These are phyloP conservation scores for Byssochlamys sp. DNA, from an alignment of 2,329 filamentous ascomycete species.

Conservation along the genomic window DNA sequence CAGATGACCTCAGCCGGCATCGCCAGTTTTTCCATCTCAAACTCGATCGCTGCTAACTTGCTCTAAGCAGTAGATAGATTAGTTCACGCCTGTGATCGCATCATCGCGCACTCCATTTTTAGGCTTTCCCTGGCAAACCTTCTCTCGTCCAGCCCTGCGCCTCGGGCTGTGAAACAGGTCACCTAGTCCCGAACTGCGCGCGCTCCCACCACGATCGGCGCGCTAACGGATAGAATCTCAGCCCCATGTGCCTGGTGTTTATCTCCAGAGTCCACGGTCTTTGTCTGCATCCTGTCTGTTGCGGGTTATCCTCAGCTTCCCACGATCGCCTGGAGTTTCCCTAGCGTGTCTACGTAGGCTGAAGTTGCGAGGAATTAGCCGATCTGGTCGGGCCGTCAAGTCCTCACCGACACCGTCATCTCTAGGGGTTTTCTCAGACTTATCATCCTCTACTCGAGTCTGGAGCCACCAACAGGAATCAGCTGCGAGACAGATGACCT, in stretches of 20 bases:
- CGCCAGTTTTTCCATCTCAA: background rate
- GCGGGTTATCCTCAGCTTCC: background rate
- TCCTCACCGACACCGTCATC: too few species aligned
- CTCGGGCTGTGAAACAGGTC: background rate
- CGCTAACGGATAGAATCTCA: background rate
- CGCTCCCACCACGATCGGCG: background rate
- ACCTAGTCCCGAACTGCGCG: background rate
- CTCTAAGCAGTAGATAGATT: background rate
- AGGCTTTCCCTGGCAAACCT: background rate
- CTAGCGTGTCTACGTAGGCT: background rate
- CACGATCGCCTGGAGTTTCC: background rate
- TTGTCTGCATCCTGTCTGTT: background rate
- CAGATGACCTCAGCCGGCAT: background rate
- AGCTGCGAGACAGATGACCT: too few species aligned
- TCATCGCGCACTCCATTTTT: background rate
- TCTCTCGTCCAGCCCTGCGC: background rate
- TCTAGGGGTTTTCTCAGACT: too few species aligned
- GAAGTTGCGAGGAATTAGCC: background rate
- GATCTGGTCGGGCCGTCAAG: background rate
- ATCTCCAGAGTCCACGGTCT: background rate
- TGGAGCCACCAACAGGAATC: too few species aligned
- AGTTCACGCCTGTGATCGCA: background rate
- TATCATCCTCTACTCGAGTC: too few species aligned
- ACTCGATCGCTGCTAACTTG: background rate
- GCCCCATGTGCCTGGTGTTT: background rate